A percentile compares a stretch with the other conserved stretches of the same genome.
Evolutionary conservation across 768 basidiomycete species (phyloP).

Genomic region (Terana coerulea): DNA sequence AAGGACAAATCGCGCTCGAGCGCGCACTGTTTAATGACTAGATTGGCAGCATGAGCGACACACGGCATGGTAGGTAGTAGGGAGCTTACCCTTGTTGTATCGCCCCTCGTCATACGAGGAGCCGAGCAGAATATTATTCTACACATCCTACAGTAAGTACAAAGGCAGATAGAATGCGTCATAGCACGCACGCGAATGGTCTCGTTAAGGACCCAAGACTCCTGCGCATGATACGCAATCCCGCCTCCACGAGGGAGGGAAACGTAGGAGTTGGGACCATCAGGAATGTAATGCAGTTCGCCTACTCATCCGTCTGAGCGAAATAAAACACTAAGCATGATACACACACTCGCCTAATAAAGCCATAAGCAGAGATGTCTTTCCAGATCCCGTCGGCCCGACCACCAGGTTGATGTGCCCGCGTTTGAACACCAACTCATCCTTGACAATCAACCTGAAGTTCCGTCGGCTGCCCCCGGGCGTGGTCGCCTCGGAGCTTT

Average conservation of each 20-base stretch:
- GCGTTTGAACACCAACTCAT: constrained; percentile 51
- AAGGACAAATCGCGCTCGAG: constrained; percentile 28
- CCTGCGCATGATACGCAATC: constrained; percentile 79
- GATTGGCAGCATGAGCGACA: background rate
- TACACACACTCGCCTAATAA: constrained; percentile 35
- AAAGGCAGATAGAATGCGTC: background rate
- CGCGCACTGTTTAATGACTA: constrained; percentile 36
- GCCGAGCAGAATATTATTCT: constrained; percentile 54
- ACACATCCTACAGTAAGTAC: background rate
- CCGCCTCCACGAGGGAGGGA: constrained; percentile 68
- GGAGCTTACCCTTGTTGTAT: constrained; percentile 35
- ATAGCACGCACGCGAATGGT: constrained; percentile 50
- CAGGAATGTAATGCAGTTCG: constrained; percentile 56
- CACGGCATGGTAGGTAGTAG: background rate
- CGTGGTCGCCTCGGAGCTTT: constrained; percentile 27
- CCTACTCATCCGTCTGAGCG: constrained; percentile 27
- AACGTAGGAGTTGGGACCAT: constrained; percentile 56
- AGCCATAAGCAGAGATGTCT: constrained; percentile 65
- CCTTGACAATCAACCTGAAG: constrained; percentile 48
- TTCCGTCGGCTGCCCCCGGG: constrained; percentile 33
- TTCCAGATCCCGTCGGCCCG: constrained; percentile 56
- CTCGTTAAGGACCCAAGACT: constrained; percentile 83
- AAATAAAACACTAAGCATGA: constrained; percentile 23
- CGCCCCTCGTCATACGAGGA: constrained; percentile 40
- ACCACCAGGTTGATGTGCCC: constrained; percentile 54